Conservation (phyloP, 805 yeast genomes). For the Zygoascus ofunaensis region DNA sequence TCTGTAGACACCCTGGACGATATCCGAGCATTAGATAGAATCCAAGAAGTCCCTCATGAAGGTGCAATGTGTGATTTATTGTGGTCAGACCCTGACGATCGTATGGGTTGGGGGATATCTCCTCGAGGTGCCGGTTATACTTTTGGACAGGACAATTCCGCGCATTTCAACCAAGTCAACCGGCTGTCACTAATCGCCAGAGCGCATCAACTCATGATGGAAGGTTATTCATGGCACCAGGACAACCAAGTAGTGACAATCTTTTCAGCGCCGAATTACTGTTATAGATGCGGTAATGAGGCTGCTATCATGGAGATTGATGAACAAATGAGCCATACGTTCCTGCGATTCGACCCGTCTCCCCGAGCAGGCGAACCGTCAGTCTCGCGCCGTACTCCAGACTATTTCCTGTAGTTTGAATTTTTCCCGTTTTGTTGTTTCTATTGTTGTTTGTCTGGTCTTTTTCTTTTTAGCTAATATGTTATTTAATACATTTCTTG, state of each 20-base stretch:
- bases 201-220: slow-evolving; percentile 98
- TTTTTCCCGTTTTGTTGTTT: background rate
- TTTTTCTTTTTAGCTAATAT: background rate
- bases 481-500: no score
- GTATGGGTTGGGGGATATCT: slow-evolving; percentile 96
- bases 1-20: slow-evolving; percentile 90
- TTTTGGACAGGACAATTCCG: slow-evolving; percentile 91
- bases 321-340: slow-evolving; percentile 78
- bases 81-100: slow-evolving; percentile 96
- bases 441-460: background rate
- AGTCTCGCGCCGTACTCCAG: slow-evolving; percentile 89
- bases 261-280: slow-evolving; percentile 86
- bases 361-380: slow-evolving; percentile 97
- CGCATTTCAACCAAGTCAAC: slow-evolving; percentile 87
- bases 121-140: slow-evolving; percentile 99
- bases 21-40: slow-evolving; percentile 80
- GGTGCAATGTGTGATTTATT: slow-evolving; percentile 96
- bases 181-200: slow-evolving; percentile 79
- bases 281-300: slow-evolving; percentile 92
- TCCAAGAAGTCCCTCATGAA: slow-evolving; percentile 95
- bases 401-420: slow-evolving; percentile 62
- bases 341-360: slow-evolving; percentile 85
- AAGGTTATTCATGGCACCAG: slow-evolving; percentile 88
- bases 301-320: slow-evolving; percentile 95
- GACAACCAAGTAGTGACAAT: slow-evolving; percentile 80